phyloP scores from a whole-genome alignment of 768 basidiomycete genomes.

The Pleurotus tuber-regium region DNA sequence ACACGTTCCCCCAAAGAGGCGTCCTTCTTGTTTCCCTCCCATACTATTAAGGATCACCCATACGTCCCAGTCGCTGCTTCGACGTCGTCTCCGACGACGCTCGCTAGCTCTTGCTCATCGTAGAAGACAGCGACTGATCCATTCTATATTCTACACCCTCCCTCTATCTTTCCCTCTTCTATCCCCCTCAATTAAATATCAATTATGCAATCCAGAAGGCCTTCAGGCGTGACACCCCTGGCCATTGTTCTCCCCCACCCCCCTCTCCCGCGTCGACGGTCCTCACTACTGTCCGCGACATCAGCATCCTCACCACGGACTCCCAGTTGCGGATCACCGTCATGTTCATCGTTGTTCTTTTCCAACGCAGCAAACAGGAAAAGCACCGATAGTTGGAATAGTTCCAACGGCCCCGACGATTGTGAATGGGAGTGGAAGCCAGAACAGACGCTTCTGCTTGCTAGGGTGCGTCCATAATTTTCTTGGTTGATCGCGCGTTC shows the following conservation, averaged over 20 bases:
- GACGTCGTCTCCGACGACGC: slow-evolving; percentile 5
- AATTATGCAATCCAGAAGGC: slow-evolving; percentile 50
- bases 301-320: slow-evolving; percentile 53
- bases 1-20: slow-evolving; percentile 10
- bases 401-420: slow-evolving; percentile 63
- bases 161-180: slow-evolving; percentile 24
- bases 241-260: slow-evolving; percentile 64
- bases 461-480: slow-evolving; percentile 47
- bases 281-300: slow-evolving; percentile 46
- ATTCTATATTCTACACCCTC: slow-evolving; percentile 13
- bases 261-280: slow-evolving; percentile 45
- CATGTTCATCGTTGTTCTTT: slow-evolving; percentile 51
- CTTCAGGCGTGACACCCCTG: slow-evolving; percentile 50
- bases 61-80: slow-evolving; percentile 2
- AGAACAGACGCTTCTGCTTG: slow-evolving; percentile 66
- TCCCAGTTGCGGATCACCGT: slow-evolving; percentile 56
- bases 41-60: slow-evolving; percentile 11
- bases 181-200: slow-evolving; percentile 14
- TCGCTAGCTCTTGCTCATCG: slow-evolving; percentile 2
- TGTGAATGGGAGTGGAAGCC: slow-evolving; percentile 75
- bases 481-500: slow-evolving; percentile 10
- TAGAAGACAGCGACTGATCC: slow-evolving; percentile 2
- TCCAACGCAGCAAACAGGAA: slow-evolving; percentile 51
- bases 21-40: slow-evolving; percentile 12
- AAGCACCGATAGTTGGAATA: slow-evolving; percentile 84